A percentile compares a stretch with the other conserved stretches of the same genome.
phyloP scores from a whole-genome alignment of 805 yeast genomes.

The Wickerhamiella azymoides region DNA sequence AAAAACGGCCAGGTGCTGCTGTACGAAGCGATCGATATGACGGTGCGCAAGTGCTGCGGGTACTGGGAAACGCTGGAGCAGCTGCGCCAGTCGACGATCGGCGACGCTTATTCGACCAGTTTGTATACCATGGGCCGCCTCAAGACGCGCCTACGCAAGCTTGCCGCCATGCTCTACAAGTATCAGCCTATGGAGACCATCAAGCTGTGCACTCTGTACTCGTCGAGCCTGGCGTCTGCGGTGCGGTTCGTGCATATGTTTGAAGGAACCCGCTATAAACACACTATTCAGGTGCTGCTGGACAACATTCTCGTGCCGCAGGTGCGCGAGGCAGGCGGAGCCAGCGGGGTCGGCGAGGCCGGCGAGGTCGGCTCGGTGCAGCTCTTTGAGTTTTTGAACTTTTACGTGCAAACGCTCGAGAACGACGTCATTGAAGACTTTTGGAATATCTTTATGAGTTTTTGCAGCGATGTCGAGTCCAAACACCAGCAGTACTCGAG shows the following conservation, averaged over 20 bases:
- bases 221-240: slow-evolving; percentile 9
- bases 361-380: neutral
- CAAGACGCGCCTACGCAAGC: slow-evolving; percentile 20
- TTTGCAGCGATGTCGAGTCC: slow-evolving; percentile 44
- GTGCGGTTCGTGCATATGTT: slow-evolving; percentile 18
- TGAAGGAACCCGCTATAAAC: slow-evolving; percentile 15
- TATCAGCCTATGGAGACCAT: slow-evolving; percentile 15
- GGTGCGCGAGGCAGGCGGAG: neutral
- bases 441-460: slow-evolving; percentile 44
- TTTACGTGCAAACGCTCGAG: slow-evolving; percentile 53
- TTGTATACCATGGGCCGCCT: slow-evolving; percentile 18
- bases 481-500: slow-evolving; percentile 35
- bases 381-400: slow-evolving; percentile 27
- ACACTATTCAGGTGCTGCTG: slow-evolving; percentile 14
- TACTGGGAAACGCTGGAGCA: slow-evolving; percentile 17
- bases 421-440: slow-evolving; percentile 69
- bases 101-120: slow-evolving; percentile 9
- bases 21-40: slow-evolving; percentile 12
- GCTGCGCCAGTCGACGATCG: neutral
- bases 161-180: slow-evolving; percentile 16
- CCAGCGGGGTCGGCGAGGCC: too few relatives aligned
- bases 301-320: slow-evolving; percentile 6
- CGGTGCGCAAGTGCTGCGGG: slow-evolving; percentile 13
- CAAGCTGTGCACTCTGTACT: slow-evolving; percentile 6
- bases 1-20: slow-evolving; percentile 31